A percentile compares a stretch with the other conserved stretches of the same genome.
Evolutionary conservation across 2,329 filamentous ascomycete species (phyloP).

Genomic region (Monosporascus sp.): DNA sequence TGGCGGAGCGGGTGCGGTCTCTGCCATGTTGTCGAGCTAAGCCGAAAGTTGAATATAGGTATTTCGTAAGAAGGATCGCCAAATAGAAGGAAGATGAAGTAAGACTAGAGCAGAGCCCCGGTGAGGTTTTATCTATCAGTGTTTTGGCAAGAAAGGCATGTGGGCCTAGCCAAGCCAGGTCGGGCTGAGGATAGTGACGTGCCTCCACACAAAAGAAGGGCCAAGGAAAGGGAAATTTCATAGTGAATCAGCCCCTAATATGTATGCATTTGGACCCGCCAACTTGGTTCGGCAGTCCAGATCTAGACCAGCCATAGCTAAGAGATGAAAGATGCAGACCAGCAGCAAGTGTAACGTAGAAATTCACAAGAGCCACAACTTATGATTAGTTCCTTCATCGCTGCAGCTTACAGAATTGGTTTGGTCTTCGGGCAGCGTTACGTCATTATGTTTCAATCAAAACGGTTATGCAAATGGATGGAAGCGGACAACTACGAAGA

Average conservation of each 20-base stretch:
- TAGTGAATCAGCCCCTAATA: background rate
- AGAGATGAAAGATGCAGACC: no score
- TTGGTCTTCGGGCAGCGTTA: no score
- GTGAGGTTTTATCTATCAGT: background rate
- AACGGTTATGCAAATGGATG: no score
- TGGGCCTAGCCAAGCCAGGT: background rate
- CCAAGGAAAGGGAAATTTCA: background rate
- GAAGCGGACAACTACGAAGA: no score
- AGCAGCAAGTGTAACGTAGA: no score
- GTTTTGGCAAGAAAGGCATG: background rate
- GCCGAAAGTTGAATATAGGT: background rate
- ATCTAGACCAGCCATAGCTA: no score
- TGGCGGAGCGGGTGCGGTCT: constrained; percentile 15
- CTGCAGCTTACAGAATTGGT: no score
- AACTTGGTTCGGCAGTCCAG: background rate
- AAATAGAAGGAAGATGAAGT: background rate
- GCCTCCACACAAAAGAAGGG: background rate
- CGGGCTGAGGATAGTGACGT: background rate
- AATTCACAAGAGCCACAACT: no score
- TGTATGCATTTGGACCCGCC: background rate
- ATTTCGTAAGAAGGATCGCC: background rate
- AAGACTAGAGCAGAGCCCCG: background rate
- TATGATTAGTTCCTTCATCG: no score
- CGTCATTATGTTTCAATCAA: no score
- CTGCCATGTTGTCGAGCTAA: background rate